Conservation (phyloP, 176 grass and related monocot species). For the Bonia amplexicaulis region DNA sequence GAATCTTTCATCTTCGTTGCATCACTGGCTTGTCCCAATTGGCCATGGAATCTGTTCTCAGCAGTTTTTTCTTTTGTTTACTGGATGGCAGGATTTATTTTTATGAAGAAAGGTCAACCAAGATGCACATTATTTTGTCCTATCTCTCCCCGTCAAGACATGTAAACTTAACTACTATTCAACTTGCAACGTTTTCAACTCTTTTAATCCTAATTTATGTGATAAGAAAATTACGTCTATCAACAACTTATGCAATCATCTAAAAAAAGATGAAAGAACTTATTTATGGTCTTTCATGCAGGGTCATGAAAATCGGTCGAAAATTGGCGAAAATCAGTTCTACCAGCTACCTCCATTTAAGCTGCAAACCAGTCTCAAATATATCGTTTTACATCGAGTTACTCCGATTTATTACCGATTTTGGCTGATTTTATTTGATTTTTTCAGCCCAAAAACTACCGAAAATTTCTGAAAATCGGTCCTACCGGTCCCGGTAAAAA, state of each 20-base stretch:
- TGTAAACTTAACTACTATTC: constrained; percentile 14
- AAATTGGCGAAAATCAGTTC: no score
- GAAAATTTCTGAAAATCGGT: no score
- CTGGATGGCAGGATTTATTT: constrained; percentile 7
- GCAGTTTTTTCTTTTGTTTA: constrained; percentile 2
- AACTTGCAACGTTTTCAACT: constrained; percentile 21
- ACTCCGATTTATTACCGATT: no score
- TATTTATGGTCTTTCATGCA: constrained; percentile 5
- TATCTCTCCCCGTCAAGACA: neutral
- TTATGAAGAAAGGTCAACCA: constrained; percentile 52
- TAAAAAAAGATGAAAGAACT: neutral
- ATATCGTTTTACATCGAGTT: no score
- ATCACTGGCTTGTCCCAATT: constrained; percentile 24
- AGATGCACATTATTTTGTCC: constrained; percentile 17
- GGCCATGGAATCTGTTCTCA: constrained; percentile 23
- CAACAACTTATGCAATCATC: neutral
- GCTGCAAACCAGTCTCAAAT: no score
- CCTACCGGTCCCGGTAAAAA: no score
- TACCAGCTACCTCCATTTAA: no score
- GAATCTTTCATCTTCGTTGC: constrained; percentile 53
- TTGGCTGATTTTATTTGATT: no score
- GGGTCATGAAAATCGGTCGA: no score
- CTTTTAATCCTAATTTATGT: neutral
- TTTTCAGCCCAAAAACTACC: no score
- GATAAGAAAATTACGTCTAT: neutral